Evolutionary conservation across 371 early-diverging fungal species (phyloP).

Genomic region (Nosema granulosis): DNA sequence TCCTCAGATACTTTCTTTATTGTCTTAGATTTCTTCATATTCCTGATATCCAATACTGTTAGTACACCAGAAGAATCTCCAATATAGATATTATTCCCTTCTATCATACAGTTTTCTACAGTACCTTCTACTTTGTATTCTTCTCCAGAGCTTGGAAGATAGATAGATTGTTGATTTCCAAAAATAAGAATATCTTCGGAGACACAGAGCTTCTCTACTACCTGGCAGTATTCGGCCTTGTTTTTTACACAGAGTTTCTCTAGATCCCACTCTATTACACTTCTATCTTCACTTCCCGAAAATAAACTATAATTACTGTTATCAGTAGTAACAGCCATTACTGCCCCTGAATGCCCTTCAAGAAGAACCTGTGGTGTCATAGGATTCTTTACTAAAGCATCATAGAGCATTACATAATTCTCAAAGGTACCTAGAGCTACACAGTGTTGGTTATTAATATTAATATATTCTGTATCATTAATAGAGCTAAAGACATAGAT

Average conservation of each 20-base stretch:
- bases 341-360: constrained; percentile 42
- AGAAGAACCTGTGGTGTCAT: constrained; percentile 45
- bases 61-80: constrained; percentile 28
- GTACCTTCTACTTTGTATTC: constrained; percentile 12
- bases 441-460: constrained; percentile 1
- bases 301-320: constrained; percentile 18
- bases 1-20: constrained; percentile 26
- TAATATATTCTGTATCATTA: constrained; percentile 34
- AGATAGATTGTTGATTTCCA: neutral
- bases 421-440: constrained; percentile 56
- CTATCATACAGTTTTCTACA: constrained; percentile 22
- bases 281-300: constrained; percentile 40
- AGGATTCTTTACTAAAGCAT: constrained; percentile 39
- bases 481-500: constrained; percentile 40
- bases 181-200: neutral
- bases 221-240: neutral
- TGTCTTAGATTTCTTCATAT: neutral
- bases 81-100: constrained; percentile 7
- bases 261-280: constrained; percentile 56
- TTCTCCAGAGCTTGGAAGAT: neutral
- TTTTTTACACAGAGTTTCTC: constrained; percentile 9
- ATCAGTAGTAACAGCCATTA: constrained; percentile 4
- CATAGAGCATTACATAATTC: constrained; percentile 47
- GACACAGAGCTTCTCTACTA: constrained; percentile 16
- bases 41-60: constrained; percentile 32